Conservation (phyloP, 169 alveolate species). For the Eimeria necatrix region DNA sequence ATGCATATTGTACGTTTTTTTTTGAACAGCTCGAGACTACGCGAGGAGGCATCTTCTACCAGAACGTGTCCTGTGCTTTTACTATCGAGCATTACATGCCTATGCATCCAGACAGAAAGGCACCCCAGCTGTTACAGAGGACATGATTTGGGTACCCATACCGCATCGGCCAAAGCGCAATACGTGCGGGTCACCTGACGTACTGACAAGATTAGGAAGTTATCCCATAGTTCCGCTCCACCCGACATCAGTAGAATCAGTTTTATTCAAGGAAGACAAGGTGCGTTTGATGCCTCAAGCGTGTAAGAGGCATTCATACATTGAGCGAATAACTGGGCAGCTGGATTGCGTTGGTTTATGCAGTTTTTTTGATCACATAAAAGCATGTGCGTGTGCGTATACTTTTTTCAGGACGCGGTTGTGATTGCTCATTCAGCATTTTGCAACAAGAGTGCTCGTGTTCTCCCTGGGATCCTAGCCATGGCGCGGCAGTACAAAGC, state of each 20-base stretch:
- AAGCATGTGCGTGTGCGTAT: too few species aligned
- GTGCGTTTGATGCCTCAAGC: conserved; percentile 44
- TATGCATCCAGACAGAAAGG: conserved; percentile 75
- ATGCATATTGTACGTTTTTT: background rate
- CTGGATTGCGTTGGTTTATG: too few species aligned
- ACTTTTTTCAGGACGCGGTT: conserved; percentile 68
- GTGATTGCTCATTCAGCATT: conserved; percentile 70
- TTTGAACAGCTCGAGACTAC: conserved; percentile 67
- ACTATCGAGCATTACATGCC: conserved; percentile 67
- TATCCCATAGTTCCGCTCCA: conserved; percentile 67
- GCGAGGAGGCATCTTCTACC: conserved; percentile 67
- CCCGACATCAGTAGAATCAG: conserved; percentile 46
- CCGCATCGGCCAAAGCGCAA: conserved; percentile 58
- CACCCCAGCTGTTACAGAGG: conserved; percentile 54
- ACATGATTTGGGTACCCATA: conserved; percentile 74
- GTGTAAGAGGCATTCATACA: too few species aligned
- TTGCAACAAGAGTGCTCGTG: conserved; percentile 70
- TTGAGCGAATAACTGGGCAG: too few species aligned
- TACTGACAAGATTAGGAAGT: conserved; percentile 20
- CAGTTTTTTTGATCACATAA: too few species aligned
- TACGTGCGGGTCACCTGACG: conserved; percentile 61
- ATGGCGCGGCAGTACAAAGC: conserved; percentile 74
- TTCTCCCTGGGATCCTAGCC: conserved; percentile 46
- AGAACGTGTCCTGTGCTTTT: conserved; percentile 75
- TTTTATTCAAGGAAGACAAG: conserved; percentile 20